Percentiles rank a stretch among this genome's conserved stretches.
These are phyloP conservation scores for Thraustotheca clavata DNA, from an alignment of 352 stramenopile genomes.

Conservation along the genomic window DNA sequence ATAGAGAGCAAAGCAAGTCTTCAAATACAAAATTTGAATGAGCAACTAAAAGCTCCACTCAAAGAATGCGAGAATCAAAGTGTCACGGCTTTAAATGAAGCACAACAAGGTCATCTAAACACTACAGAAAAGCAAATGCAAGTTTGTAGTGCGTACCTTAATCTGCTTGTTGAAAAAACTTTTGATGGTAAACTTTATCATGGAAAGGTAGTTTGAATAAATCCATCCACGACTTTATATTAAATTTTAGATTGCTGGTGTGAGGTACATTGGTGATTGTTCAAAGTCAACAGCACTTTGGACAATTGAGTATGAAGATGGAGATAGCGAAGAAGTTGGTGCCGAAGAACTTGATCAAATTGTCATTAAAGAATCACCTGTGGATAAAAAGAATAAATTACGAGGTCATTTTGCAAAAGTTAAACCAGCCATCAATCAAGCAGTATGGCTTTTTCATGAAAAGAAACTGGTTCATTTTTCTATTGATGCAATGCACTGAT, in stretches of 20 bases:
- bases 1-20: background rate
- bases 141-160: background rate
- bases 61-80: too few species aligned
- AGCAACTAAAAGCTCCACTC: too few species aligned
- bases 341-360: background rate
- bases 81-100: too few species aligned
- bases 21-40: background rate
- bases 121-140: background rate
- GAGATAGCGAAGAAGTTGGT: conserved; percentile 18
- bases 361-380: background rate
- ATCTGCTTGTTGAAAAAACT: background rate
- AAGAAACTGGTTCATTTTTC: background rate
- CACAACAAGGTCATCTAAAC: too few species aligned
- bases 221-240: background rate
- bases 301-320: conserved; percentile 15
- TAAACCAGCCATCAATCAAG: background rate
- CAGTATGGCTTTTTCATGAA: conserved; percentile 13
- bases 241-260: background rate
- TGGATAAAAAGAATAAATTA: background rate
- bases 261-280: background rate
- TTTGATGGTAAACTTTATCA: conserved; percentile 12
- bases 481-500: background rate
- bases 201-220: background rate
- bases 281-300: background rate
- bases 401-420: conserved; percentile 2